A percentile compares a stretch with the other conserved stretches of the same genome.
Conservation (phyloP, 371 early-diverging fungal species). For the Parasitella parasitica region DNA sequence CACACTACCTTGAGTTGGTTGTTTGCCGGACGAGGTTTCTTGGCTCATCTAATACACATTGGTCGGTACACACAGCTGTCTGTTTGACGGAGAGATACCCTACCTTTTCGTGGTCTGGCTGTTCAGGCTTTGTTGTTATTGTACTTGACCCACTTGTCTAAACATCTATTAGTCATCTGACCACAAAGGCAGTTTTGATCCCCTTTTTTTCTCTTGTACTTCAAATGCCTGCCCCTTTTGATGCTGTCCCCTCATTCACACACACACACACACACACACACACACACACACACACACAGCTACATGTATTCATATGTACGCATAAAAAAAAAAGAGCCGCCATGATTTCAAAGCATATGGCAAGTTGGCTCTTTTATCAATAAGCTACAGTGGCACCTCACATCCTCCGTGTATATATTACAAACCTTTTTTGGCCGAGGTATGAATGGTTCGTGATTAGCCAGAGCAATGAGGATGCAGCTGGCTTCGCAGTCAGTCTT, state of each 20-base stretch:
- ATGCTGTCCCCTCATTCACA: conserved; percentile 4
- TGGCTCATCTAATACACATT: not conserved
- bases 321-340: no score
- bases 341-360: no score
- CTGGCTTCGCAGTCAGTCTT: conserved; percentile 46
- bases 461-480: conserved; percentile 43
- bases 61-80: not conserved
- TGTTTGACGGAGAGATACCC: not conserved
- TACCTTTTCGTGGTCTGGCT: not conserved
- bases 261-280: not conserved
- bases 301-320: not conserved
- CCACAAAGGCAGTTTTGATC: conserved; percentile 4
- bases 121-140: not conserved
- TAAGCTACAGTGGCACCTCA: not conserved
- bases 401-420: not conserved
- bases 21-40: not conserved
- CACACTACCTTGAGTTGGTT: not conserved
- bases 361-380: not conserved
- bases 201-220: not conserved
- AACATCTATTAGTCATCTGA: conserved; percentile 11
- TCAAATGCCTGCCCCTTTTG: not conserved
- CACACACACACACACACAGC: not conserved
- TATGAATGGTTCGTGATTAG: conserved; percentile 31
- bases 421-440: conserved; percentile 6
- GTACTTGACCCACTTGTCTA: not conserved